A percentile compares a stretch with the other conserved stretches of the same genome.
phyloP scores from a whole-genome alignment of 768 basidiomycete genomes.

The Suillus discolor region DNA sequence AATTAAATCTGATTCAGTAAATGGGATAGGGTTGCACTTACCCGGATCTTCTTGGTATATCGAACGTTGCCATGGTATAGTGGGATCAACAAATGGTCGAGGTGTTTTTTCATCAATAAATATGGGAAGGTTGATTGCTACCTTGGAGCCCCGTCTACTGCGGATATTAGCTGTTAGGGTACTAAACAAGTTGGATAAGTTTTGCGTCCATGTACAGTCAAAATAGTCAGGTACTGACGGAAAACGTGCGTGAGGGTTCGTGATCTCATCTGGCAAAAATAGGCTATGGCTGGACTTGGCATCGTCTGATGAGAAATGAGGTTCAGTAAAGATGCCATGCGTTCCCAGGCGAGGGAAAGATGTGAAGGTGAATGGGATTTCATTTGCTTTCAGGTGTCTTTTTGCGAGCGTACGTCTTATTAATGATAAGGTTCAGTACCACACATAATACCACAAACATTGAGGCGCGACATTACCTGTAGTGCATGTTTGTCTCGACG shows the following conservation, averaged over 20 bases:
- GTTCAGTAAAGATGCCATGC: slow-evolving; percentile 90
- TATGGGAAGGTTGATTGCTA: slow-evolving; percentile 92
- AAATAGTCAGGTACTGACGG: slow-evolving; percentile 64
- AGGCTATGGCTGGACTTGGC: slow-evolving; percentile 90
- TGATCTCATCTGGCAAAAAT: slow-evolving; percentile 94
- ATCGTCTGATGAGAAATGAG: slow-evolving; percentile 71
- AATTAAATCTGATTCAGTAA: slow-evolving; percentile 5
- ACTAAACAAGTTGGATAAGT: slow-evolving; percentile 43
- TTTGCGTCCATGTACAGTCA: slow-evolving; percentile 14
- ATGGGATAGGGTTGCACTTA: slow-evolving; percentile 36
- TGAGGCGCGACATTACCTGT: slow-evolving; percentile 53
- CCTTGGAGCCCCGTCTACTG: slow-evolving; percentile 86
- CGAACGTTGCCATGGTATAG: slow-evolving; percentile 87
- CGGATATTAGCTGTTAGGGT: slow-evolving; percentile 98
- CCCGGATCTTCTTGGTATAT: slow-evolving; percentile 85
- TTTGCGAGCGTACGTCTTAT: slow-evolving; percentile 81
- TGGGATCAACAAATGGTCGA: slow-evolving; percentile 87
- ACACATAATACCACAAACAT: background rate
- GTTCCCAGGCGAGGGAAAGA: slow-evolving; percentile 94
- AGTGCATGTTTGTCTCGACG: slow-evolving; percentile 95
- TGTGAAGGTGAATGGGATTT: slow-evolving; percentile 90
- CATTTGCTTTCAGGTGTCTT: slow-evolving; percentile 79
- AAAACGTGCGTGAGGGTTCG: slow-evolving; percentile 96
- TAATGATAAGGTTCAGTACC: slow-evolving; percentile 12
- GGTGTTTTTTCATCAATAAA: slow-evolving; percentile 89